Conservation (phyloP, 1,284 basidiomycete species). For the Papiliotrema nemorosa region DNA sequence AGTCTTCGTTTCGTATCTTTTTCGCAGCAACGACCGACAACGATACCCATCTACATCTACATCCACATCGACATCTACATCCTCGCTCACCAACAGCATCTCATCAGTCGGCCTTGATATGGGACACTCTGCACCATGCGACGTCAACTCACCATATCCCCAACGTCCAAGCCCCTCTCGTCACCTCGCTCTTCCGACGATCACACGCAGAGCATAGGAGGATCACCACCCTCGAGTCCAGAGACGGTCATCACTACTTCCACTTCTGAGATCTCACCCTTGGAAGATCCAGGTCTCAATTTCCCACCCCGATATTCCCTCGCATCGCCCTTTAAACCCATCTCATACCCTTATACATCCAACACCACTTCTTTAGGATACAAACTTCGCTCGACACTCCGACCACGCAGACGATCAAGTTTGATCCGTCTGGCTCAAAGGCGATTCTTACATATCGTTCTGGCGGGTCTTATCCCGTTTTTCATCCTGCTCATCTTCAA, state of each 20-base stretch:
- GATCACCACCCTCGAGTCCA: not conserved
- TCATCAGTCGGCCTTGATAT: too few relatives aligned
- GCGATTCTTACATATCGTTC: not conserved
- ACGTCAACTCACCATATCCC: not conserved
- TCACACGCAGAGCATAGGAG: not conserved
- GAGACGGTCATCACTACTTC: too few relatives aligned
- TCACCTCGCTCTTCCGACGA: not conserved
- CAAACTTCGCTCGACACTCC: not conserved
- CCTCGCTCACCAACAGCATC: too few relatives aligned
- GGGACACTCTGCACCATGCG: not conserved
- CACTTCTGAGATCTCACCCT: too few relatives aligned
- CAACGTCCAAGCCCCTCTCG: not conserved
- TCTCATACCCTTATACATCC: constrained; percentile 3
- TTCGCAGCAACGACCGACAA: too few relatives aligned
- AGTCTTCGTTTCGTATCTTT: too few relatives aligned
- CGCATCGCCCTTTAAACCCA: not conserved
- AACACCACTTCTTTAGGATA: not conserved
- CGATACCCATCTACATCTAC: too few relatives aligned
- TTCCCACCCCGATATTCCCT: not conserved
- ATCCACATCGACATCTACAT: too few relatives aligned
- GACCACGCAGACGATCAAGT: constrained; percentile 1
- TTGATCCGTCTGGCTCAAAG: constrained; percentile 1
- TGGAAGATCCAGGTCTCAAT: too few relatives aligned
- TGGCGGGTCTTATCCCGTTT: not conserved
- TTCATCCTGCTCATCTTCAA: not conserved